A percentile compares a stretch with the other conserved stretches of the same genome.
Evolutionary conservation across 805 yeast species (phyloP).

Genomic region (Myxozyma kluyveri): DNA sequence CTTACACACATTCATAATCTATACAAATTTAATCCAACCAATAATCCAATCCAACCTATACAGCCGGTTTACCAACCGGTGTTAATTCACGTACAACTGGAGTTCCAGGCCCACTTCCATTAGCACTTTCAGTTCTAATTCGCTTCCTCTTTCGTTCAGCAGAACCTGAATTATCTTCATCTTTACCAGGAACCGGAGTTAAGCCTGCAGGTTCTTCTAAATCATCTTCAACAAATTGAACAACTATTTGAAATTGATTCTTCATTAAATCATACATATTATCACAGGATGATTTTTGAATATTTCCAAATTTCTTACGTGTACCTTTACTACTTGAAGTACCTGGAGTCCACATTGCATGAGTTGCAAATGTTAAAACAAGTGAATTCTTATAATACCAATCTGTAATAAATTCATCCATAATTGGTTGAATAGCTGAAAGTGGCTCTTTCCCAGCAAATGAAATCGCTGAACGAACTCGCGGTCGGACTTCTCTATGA

Average conservation of each 20-base stretch:
- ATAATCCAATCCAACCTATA: neutral
- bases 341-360: constrained; percentile 74
- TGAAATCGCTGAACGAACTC: constrained; percentile 63
- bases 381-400: constrained; percentile 89
- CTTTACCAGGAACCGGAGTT: too few relatives aligned
- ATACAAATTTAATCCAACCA: neutral
- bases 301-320: constrained; percentile 88
- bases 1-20: neutral
- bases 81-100: too few relatives aligned
- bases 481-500: constrained; percentile 65
- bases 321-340: constrained; percentile 57
- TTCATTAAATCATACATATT: constrained; percentile 73
- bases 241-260: constrained; percentile 80
- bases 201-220: constrained; percentile 56
- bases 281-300: constrained; percentile 66
- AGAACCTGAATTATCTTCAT: constrained; percentile 5
- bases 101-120: constrained; percentile 1
- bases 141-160: constrained; percentile 14
- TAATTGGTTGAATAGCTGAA: constrained; percentile 75
- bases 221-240: constrained; percentile 78
- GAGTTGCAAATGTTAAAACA: constrained; percentile 65
- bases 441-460: constrained; percentile 67
- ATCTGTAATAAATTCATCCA: constrained; percentile 85
- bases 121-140: neutral
- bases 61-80: neutral